These are phyloP conservation scores for Phytophthora pinifolia DNA, from an alignment of 352 stramenopile species.

Conservation along the genomic window DNA sequence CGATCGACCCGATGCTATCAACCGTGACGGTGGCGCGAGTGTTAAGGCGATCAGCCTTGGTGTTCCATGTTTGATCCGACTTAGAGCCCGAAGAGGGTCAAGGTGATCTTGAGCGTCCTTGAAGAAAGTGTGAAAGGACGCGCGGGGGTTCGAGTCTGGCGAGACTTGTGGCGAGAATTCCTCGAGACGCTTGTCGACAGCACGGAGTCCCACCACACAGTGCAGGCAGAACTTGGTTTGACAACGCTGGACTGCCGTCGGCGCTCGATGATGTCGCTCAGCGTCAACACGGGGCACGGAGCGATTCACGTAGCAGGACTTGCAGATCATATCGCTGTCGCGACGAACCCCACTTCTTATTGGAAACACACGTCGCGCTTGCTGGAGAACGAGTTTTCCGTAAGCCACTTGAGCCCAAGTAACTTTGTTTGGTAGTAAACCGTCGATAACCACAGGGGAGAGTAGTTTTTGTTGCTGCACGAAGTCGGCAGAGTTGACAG, in stretches of 20 bases:
- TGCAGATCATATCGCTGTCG: slow-evolving; percentile 48
- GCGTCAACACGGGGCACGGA: slow-evolving; percentile 25
- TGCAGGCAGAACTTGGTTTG: slow-evolving; percentile 60
- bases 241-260: slow-evolving; percentile 12
- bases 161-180: slow-evolving; percentile 34
- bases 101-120: neutral
- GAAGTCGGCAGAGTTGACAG: slow-evolving; percentile 40
- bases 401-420: slow-evolving; percentile 56
- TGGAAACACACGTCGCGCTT: slow-evolving; percentile 49
- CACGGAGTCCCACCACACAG: slow-evolving; percentile 48
- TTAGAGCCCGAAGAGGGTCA: neutral
- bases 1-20: neutral
- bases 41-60: slow-evolving; percentile 1
- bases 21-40: neutral
- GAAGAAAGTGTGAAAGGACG: slow-evolving; percentile 9
- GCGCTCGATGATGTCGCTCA: slow-evolving; percentile 2
- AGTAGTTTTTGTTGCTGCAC: slow-evolving; percentile 46
- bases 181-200: slow-evolving; percentile 34
- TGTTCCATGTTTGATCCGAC: neutral
- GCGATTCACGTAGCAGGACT: slow-evolving; percentile 48
- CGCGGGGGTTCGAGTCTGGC: slow-evolving; percentile 6
- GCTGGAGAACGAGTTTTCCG: slow-evolving; percentile 27
- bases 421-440: slow-evolving; percentile 35
- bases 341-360: slow-evolving; percentile 44
- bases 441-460: slow-evolving; percentile 42